A percentile compares a stretch with the other conserved stretches of the same genome.
These are phyloP conservation scores for Magnaporthiopsis incrustans DNA, from an alignment of 2,329 filamentous ascomycete genomes.

Conservation along the genomic window DNA sequence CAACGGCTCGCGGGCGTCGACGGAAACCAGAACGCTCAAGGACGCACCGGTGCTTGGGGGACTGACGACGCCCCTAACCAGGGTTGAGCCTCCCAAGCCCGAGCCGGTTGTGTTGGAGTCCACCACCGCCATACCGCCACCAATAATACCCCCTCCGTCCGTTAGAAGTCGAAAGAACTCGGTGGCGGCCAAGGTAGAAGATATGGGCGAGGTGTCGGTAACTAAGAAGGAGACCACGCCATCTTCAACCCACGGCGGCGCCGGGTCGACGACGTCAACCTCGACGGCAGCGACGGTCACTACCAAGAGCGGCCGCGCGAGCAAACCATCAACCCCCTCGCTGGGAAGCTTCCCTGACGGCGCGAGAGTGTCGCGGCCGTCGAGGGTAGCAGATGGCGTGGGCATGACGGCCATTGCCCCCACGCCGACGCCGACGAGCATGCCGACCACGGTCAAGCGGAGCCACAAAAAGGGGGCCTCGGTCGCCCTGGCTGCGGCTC, in stretches of 20 bases:
- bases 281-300: conserved; percentile 33
- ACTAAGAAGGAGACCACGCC: conserved; percentile 31
- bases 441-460: conserved; percentile 35
- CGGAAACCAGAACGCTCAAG: conserved; percentile 44
- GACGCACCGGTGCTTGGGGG: conserved; percentile 27
- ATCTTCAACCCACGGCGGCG: conserved; percentile 24
- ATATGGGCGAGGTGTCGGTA: conserved; percentile 28
- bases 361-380: conserved; percentile 40
- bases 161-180: conserved; percentile 26
- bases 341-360: conserved; percentile 52
- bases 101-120: conserved; percentile 18
- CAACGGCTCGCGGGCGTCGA: conserved; percentile 21
- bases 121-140: conserved; percentile 19
- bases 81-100: conserved; percentile 24
- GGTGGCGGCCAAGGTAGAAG: conserved; percentile 23
- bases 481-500: conserved; percentile 26
- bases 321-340: conserved; percentile 59
- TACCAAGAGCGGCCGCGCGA: conserved; percentile 58
- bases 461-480: conserved; percentile 52
- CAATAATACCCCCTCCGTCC: conserved; percentile 13
- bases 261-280: background rate
- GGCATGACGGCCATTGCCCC: conserved; percentile 9
- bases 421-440: conserved; percentile 7
- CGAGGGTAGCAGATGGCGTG: conserved; percentile 34
- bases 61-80: conserved; percentile 18